Evolutionary conservation across 768 basidiomycete genomes (phyloP).

Genomic region (Dentipellis fragilis): DNA sequence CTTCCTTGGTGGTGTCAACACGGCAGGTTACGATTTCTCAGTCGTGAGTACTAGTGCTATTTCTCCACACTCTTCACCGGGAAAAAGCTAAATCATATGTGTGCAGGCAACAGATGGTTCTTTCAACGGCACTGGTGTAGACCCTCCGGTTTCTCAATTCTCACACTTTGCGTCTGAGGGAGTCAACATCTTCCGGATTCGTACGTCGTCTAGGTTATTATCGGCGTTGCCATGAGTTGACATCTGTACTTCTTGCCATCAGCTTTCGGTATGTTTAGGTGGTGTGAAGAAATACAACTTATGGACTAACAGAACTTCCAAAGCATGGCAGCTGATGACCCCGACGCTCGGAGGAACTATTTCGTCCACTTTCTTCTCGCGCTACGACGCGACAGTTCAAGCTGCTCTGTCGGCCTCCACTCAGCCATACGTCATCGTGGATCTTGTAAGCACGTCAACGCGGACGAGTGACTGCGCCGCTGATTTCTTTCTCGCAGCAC

Average conservation of each 20-base stretch:
- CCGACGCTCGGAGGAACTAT: conserved; percentile 39
- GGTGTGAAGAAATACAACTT: neutral
- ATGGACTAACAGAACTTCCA: conserved; percentile 4
- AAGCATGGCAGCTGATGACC: conserved; percentile 45
- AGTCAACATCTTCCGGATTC: conserved; percentile 37
- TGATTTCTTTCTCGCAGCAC: conserved; percentile 23
- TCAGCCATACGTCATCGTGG: conserved; percentile 39
- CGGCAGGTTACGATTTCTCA: conserved; percentile 35
- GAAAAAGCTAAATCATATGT: neutral
- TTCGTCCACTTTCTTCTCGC: conserved; percentile 31
- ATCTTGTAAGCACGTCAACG: conserved; percentile 25
- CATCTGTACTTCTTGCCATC: neutral
- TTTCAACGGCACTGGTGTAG: conserved; percentile 26
- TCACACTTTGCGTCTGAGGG: conserved; percentile 38
- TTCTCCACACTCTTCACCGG: too few species aligned
- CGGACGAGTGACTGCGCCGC: neutral
- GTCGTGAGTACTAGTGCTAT: conserved; percentile 23
- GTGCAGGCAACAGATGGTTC: conserved; percentile 32
- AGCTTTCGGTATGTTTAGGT: conserved; percentile 21
- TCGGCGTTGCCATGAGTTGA: too few species aligned
- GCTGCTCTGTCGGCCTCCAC: conserved; percentile 30
- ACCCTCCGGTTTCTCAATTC: conserved; percentile 35
- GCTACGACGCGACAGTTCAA: conserved; percentile 40
- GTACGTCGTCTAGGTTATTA: conserved; percentile 16
- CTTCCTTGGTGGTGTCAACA: conserved; percentile 37